phyloP scores from a whole-genome alignment of 306 rosid species.

The Boehmeria nivea region DNA sequence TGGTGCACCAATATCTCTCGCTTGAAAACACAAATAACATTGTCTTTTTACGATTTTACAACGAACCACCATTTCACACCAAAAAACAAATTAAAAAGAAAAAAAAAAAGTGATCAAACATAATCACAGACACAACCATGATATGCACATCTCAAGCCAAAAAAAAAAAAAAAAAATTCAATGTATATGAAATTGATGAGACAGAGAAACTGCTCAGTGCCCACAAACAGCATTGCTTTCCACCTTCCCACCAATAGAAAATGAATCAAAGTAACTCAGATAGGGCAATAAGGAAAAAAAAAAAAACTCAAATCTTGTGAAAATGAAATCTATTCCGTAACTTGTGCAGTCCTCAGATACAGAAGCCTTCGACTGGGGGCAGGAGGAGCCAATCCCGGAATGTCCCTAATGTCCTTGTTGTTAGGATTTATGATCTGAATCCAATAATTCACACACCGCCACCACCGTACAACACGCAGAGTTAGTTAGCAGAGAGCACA shows the following conservation, averaged over 20 bases:
- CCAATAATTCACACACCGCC: too few species aligned
- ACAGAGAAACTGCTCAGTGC: conserved; percentile 13
- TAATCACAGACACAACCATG: conserved; percentile 38
- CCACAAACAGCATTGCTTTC: conserved; percentile 35
- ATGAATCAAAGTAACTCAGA: conserved; percentile 17
- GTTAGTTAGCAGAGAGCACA: too few species aligned
- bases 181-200: conserved; percentile 12
- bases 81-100: neutral
- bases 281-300: conserved; percentile 26
- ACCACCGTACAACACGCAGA: too few species aligned
- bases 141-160: conserved; percentile 50
- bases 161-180: conserved; percentile 32
- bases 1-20: neutral
- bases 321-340: conserved; percentile 28
- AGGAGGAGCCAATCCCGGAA: conserved; percentile 97
- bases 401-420: conserved; percentile 78
- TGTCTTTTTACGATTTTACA: too few species aligned
- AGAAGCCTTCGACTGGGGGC: conserved; percentile 85
- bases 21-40: neutral
- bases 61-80: too few species aligned
- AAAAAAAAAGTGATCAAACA: conserved; percentile 10
- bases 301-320: conserved; percentile 13
- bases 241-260: conserved; percentile 22
- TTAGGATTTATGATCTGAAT: conserved; percentile 86
- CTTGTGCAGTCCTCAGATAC: conserved; percentile 44